These are phyloP conservation scores for Hygrophorus pudorinus DNA, from an alignment of 768 basidiomycete species.

Conservation along the genomic window DNA sequence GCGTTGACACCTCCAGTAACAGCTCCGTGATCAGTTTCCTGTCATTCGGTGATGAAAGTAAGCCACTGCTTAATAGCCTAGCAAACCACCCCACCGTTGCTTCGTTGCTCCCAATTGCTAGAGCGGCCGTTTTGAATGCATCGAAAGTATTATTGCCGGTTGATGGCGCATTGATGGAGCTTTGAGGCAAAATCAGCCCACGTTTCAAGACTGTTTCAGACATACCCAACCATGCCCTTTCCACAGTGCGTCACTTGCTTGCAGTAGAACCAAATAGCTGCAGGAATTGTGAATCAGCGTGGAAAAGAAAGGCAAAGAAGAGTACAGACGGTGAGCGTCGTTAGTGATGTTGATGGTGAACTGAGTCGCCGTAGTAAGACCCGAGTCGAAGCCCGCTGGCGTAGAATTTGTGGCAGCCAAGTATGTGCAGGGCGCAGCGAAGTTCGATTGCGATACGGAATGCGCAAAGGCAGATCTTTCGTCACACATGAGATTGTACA, in stretches of 20 bases:
- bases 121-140: slow-evolving; percentile 30
- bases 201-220: background rate
- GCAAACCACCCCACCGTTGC: slow-evolving; percentile 20
- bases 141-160: slow-evolving; percentile 35
- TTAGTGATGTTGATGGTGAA: slow-evolving; percentile 42
- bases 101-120: slow-evolving; percentile 24
- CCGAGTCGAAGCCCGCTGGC: slow-evolving; percentile 45
- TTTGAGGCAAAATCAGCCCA: slow-evolving; percentile 8
- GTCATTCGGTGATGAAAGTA: slow-evolving; percentile 17
- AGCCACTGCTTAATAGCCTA: background rate
- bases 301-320: background rate
- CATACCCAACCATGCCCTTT: slow-evolving; percentile 38
- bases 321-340: slow-evolving; percentile 32
- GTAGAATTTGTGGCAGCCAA: slow-evolving; percentile 28
- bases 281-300: slow-evolving; percentile 2
- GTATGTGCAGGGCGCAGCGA: slow-evolving; percentile 40
- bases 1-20: slow-evolving; percentile 17
- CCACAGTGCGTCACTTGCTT: slow-evolving; percentile 40
- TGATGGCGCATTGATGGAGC: slow-evolving; percentile 37
- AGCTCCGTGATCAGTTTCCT: slow-evolving; percentile 15
- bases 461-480: slow-evolving; percentile 31
- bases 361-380: slow-evolving; percentile 25
- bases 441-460: slow-evolving; percentile 49
- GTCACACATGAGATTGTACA: slow-evolving; percentile 8
- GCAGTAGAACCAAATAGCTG: slow-evolving; percentile 52